These are phyloP conservation scores for Waltergamsia citrina DNA, from an alignment of 2,329 filamentous ascomycete genomes.

Conservation along the genomic window DNA sequence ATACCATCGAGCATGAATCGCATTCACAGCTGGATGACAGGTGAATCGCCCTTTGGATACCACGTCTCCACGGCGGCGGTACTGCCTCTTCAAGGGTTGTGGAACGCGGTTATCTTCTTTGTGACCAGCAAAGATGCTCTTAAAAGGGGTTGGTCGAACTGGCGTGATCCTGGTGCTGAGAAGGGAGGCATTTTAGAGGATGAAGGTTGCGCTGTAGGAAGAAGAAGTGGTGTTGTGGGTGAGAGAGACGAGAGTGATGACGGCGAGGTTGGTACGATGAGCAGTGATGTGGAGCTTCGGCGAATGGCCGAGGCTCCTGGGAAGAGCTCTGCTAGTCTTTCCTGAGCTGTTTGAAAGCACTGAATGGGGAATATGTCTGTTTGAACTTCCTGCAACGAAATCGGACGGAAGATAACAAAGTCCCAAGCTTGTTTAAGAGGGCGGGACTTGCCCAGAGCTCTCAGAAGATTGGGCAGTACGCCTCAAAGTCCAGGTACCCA, in stretches of 20 bases:
- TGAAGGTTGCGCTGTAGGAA: background rate
- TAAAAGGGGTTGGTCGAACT: conserved; percentile 2
- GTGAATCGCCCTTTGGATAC: conserved; percentile 48
- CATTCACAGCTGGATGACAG: conserved; percentile 54
- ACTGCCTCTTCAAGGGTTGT: conserved; percentile 68
- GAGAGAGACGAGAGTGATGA: conserved; percentile 9
- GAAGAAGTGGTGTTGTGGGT: background rate
- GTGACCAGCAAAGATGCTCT: conserved; percentile 43
- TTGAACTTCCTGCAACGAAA: too few relatives aligned
- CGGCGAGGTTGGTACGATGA: conserved; percentile 12
- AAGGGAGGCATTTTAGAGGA: background rate
- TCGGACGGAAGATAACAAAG: too few relatives aligned
- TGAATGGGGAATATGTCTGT: too few relatives aligned
- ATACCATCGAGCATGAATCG: conserved; percentile 64
- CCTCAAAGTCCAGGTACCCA: too few relatives aligned
- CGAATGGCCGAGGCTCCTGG: conserved; percentile 13
- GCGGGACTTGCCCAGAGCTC: too few relatives aligned
- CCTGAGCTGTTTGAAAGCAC: too few relatives aligned
- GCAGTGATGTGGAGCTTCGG: conserved; percentile 23
- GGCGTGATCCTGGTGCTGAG: background rate
- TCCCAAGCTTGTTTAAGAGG: too few relatives aligned
- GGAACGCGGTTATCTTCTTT: conserved; percentile 73
- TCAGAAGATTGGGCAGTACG: too few relatives aligned
- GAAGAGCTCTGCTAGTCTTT: conserved; percentile 15
- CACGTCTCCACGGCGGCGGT: conserved; percentile 63